Conservation (phyloP, 2,329 filamentous ascomycete species). For the Stagonosporopsis vannaccii region DNA sequence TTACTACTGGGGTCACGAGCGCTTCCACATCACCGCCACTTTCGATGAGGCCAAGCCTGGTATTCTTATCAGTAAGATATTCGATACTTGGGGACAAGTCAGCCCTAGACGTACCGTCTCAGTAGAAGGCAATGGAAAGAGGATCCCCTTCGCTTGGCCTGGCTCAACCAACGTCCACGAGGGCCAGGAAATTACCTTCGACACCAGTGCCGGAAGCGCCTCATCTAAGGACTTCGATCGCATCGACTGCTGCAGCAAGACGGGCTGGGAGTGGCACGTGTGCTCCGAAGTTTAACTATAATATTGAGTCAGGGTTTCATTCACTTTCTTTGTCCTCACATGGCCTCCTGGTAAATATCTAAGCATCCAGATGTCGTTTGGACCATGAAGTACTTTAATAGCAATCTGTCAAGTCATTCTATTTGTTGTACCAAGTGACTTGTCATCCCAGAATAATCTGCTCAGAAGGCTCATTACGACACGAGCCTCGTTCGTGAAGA, state of each 20-base stretch:
- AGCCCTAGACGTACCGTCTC: background rate
- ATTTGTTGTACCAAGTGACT: background rate
- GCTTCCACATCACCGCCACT: constrained; percentile 2
- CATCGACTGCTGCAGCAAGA: constrained; percentile 3
- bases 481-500: background rate
- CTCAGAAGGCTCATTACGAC: background rate
- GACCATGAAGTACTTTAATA: background rate
- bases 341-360: background rate
- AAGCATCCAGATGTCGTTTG: background rate
- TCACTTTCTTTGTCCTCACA: background rate
- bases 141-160: background rate
- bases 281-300: constrained; percentile 1
- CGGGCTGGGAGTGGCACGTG: constrained; percentile 1
- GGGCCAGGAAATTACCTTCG: constrained; percentile 4
- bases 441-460: no score
- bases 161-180: background rate
- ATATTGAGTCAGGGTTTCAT: background rate
- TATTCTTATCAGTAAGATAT: background rate
- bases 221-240: constrained; percentile 2
- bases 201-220: background rate
- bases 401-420: background rate
- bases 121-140: background rate
- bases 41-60: constrained; percentile 7
- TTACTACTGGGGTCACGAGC: background rate
- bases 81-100: constrained; percentile 1